Percentiles rank a stretch among this genome's conserved stretches.
phyloP scores from a whole-genome alignment of 2,329 filamentous ascomycete species.

The Aspergillus oerlinghausenensis region DNA sequence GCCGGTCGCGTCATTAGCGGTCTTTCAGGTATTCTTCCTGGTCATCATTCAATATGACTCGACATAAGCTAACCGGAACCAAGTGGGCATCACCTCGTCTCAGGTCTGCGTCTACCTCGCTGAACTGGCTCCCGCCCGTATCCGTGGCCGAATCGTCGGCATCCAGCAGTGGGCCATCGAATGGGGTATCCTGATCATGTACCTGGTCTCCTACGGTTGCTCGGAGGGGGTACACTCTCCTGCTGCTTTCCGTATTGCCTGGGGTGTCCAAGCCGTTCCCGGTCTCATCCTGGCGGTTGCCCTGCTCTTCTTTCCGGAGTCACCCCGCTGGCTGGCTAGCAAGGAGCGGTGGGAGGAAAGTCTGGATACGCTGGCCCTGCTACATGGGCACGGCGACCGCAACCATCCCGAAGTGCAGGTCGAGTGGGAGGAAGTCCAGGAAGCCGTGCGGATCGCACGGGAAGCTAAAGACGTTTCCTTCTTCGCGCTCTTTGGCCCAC shows the following conservation, averaged over 20 bases:
- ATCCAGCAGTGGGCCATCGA: constrained; percentile 44
- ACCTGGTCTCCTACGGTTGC: constrained; percentile 39
- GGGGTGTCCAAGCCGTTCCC: constrained; percentile 60
- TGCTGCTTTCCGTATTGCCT: constrained; percentile 55
- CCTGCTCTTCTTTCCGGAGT: constrained; percentile 56
- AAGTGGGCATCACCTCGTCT: constrained; percentile 41
- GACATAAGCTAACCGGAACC: not conserved
- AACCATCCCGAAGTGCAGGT: constrained; percentile 53
- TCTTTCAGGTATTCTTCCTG: constrained; percentile 18
- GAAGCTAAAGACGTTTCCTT: constrained; percentile 31
- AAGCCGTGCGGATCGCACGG: constrained; percentile 28
- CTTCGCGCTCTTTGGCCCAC: constrained; percentile 43
- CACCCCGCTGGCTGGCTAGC: constrained; percentile 57
- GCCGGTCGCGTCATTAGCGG: constrained; percentile 48
- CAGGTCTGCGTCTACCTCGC: constrained; percentile 44
- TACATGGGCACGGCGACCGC: constrained; percentile 54
- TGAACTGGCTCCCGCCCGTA: constrained; percentile 40
- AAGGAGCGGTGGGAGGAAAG: constrained; percentile 55
- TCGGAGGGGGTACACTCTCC: constrained; percentile 31
- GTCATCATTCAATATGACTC: not conserved
- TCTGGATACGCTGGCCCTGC: constrained; percentile 49
- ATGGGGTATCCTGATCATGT: constrained; percentile 44
- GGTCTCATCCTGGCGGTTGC: constrained; percentile 53
- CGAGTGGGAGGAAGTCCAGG: constrained; percentile 42
- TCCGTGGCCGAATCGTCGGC: constrained; percentile 40